These are phyloP conservation scores for Lyophyllum atratum DNA, from an alignment of 768 basidiomycete species.

Conservation along the genomic window DNA sequence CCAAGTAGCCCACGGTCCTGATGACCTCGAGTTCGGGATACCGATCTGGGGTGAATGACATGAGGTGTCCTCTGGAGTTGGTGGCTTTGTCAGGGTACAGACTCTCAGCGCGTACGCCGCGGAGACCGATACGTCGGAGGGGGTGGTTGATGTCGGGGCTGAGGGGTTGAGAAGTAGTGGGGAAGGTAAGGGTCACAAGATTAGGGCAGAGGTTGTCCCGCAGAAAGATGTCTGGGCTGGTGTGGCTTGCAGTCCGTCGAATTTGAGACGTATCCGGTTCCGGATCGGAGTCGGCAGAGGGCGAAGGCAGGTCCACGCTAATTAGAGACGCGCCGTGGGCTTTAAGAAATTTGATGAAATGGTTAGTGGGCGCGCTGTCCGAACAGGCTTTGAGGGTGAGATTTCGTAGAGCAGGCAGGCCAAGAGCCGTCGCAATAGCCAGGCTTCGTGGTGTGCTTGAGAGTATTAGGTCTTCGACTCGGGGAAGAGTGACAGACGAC, in stretches of 20 bases:
- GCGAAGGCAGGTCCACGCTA: conserved; percentile 41
- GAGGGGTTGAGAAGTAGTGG: conserved; percentile 34
- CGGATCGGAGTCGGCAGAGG: conserved; percentile 34
- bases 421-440: conserved; percentile 35
- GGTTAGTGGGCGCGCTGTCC: conserved; percentile 18
- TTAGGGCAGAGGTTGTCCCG: conserved; percentile 43
- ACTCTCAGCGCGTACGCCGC: conserved; percentile 40
- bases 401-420: conserved; percentile 43
- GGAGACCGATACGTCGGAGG: conserved; percentile 50
- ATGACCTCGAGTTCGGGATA: conserved; percentile 50
- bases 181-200: conserved; percentile 45
- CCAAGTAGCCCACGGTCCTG: conserved; percentile 48
- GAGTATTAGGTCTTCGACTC: conserved; percentile 43
- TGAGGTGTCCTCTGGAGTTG: conserved; percentile 39
- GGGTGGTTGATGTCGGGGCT: conserved; percentile 29
- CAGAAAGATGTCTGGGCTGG: conserved; percentile 46
- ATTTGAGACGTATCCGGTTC: conserved; percentile 28
- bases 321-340: conserved; percentile 41
- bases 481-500: conserved; percentile 38
- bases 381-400: conserved; percentile 39
- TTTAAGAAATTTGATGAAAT: conserved; percentile 39
- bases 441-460: conserved; percentile 40
- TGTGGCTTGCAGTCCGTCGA: conserved; percentile 28
- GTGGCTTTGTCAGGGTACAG: conserved; percentile 46
- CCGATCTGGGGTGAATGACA: conserved; percentile 39